Percentiles rank a stretch among this genome's conserved stretches.
Evolutionary conservation across 805 yeast genomes (phyloP).

Genomic region (Candida palmyrensis): DNA sequence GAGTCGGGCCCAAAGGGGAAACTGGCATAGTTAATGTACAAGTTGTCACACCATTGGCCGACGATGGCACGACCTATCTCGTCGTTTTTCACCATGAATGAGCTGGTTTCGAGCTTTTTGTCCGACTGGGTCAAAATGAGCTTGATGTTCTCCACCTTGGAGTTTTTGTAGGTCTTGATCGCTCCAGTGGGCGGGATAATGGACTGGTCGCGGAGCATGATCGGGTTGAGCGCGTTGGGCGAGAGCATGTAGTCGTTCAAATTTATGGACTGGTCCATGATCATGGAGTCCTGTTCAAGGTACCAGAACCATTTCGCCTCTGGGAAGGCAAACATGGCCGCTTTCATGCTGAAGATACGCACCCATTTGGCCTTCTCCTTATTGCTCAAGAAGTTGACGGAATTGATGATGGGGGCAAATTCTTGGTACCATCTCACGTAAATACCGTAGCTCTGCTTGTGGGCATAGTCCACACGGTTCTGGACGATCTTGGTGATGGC

Average conservation of each 20-base stretch:
- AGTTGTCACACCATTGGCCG: slow-evolving; percentile 76
- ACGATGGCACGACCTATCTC: slow-evolving; percentile 59
- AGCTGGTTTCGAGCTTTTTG: slow-evolving; percentile 56
- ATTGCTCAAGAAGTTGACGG: slow-evolving; percentile 34
- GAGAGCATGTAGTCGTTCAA: slow-evolving; percentile 55
- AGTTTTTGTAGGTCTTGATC: slow-evolving; percentile 62
- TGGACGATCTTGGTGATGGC: slow-evolving; percentile 69
- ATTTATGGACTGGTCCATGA: slow-evolving; percentile 66
- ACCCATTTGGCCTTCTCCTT: slow-evolving; percentile 55
- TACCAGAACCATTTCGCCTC: slow-evolving; percentile 89
- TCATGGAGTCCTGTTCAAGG: slow-evolving; percentile 69
- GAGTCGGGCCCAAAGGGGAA: slow-evolving; percentile 56
- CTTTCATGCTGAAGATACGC: slow-evolving; percentile 59
- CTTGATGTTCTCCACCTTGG: slow-evolving; percentile 49
- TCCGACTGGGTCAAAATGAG: slow-evolving; percentile 69
- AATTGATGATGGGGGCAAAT: slow-evolving; percentile 56
- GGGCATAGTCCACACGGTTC: slow-evolving; percentile 86
- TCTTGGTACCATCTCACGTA: slow-evolving; percentile 86
- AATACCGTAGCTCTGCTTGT: slow-evolving; percentile 72
- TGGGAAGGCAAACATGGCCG: slow-evolving; percentile 94
- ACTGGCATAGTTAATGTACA: slow-evolving; percentile 60
- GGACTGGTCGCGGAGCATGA: slow-evolving; percentile 66
- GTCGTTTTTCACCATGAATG: slow-evolving; percentile 69
- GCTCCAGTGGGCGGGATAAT: slow-evolving; percentile 64
- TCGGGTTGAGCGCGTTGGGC: slow-evolving; percentile 55